A percentile compares a stretch with the other conserved stretches of the same genome.
Conservation (phyloP, 345 rosid genomes). For the Hibiscus trionum region DNA sequence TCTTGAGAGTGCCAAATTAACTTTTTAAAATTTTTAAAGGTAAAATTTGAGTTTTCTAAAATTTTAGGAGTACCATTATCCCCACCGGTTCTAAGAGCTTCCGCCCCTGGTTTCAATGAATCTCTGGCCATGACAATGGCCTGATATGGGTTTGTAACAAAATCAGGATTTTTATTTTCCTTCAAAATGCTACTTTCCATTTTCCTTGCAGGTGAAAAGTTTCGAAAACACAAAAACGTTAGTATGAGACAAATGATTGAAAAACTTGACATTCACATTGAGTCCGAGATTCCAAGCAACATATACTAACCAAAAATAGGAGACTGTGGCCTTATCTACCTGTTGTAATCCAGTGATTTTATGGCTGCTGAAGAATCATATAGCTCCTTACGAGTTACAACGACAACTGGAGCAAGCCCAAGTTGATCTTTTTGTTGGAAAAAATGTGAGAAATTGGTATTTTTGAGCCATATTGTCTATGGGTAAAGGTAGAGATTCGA, state of each 20-base stretch:
- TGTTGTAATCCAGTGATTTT: conserved; percentile 54
- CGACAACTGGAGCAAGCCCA: conserved; percentile 82
- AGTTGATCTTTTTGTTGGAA: conserved; percentile 41
- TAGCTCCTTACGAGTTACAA: conserved; percentile 44
- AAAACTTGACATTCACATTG: no score
- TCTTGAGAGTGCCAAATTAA: no score
- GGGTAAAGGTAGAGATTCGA: no score
- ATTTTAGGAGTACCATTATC: no score
- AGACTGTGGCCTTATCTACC: conserved; percentile 41
- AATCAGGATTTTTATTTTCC: conserved; percentile 68
- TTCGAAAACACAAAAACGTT: not conserved
- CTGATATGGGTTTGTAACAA: conserved; percentile 57
- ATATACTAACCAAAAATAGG: conserved; percentile 49
- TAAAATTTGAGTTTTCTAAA: no score
- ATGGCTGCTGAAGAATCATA: conserved; percentile 47
- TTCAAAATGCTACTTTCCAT: conserved; percentile 34
- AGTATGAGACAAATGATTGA: not conserved
- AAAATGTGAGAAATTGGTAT: no score
- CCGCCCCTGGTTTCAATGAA: conserved; percentile 59
- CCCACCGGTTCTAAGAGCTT: no score
- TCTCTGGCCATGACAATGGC: conserved; percentile 79
- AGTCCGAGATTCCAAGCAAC: not conserved
- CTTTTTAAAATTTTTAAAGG: no score
- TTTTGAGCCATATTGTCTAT: no score
- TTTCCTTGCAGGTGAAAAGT: conserved; percentile 37